Base-by-base conservation (phyloP, 768 basidiomycete species). In the Lyophyllum decastes region DNA sequence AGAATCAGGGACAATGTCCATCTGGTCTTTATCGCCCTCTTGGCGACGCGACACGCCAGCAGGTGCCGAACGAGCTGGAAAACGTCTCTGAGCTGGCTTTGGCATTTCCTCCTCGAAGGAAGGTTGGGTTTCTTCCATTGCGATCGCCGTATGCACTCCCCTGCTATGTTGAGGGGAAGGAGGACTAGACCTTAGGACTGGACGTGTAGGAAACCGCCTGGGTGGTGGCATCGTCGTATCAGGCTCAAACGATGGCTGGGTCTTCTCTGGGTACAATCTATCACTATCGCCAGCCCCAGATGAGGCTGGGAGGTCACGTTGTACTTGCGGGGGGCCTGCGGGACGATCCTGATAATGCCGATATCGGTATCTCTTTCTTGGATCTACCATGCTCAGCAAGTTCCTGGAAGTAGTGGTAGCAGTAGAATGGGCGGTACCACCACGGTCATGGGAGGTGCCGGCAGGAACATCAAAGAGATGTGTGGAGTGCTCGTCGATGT, bases 1-100 rank as follows among this genome's bases (percentile, higher is more conserved):
- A 2, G 87, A 89, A 65, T 89, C 88, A 2, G 87, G 86, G 16
- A 90, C 75, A 50, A 87, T 54, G 30, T 83, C 84, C 62, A 79
- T 73, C 4, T 61, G 51, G 61, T 77, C 78, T 40, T 64, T 57
- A 40, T 52, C 52, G 26, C 46, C 49, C 10, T 51, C 45, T n/a
- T 21, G 53, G 43, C 56, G 57, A 43, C 41, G 52, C 25, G 60
- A 50, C 11, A 59, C 26, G 50, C 50, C 26, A 48, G 47, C 38
- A 40, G 43, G 22, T 22, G 22, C 21, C 6, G 30, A 25, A 34
- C 27, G 46, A 44, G 14, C 38, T 12, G 60, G 59, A 25, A 58
- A 33, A 26, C 57, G 54, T 41, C 54, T 47, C 24, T 47, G 54
- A 58, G 27, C 19, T 34, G 54, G 61, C 49, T 46, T 46, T 30